Evolutionary conservation across 352 stramenopile genomes (phyloP).

Genomic region (Hyaloperonospora arabidopsidis): DNA sequence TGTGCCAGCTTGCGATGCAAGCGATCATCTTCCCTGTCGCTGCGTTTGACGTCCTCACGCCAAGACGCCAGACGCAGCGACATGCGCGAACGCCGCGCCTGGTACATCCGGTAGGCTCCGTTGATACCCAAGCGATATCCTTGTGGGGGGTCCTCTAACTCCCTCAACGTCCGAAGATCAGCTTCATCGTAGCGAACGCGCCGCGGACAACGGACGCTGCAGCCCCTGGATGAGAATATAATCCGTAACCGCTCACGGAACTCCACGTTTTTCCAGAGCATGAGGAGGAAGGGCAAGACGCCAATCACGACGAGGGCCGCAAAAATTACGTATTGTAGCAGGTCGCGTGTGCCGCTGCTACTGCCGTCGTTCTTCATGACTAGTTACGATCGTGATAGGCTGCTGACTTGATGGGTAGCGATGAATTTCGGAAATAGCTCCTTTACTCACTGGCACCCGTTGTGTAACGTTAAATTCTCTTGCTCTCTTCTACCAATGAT

Average conservation of each 20-base stretch:
- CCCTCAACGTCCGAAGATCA: constrained; percentile 46
- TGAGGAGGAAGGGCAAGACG: constrained; percentile 37
- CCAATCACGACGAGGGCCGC: constrained; percentile 34
- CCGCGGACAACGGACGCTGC: constrained; percentile 17
- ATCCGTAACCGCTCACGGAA: constrained; percentile 31
- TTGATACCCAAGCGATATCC: constrained; percentile 41
- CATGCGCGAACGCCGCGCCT: constrained; percentile 37
- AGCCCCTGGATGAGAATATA: constrained; percentile 34
- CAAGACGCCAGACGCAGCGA: constrained; percentile 49
- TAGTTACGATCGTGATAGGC: no score
- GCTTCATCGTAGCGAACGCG: constrained; percentile 45
- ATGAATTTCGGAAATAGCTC: no score
- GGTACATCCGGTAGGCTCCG: constrained; percentile 49
- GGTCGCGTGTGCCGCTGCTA: constrained; percentile 14
- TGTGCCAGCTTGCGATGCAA: constrained; percentile 48
- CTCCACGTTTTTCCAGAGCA: constrained; percentile 37
- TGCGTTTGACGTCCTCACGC: constrained; percentile 54
- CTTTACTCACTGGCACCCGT: no score
- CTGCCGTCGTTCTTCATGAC: no score
- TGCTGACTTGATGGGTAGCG: no score
- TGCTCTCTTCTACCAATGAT: no score
- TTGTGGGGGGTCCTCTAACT: constrained; percentile 41
- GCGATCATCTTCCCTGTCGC: constrained; percentile 29
- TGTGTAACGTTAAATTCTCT: no score
- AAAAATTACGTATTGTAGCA: constrained; percentile 48